phyloP scores from a whole-genome alignment of 345 rosid genomes.

The Bruguiera gymnorhiza region DNA sequence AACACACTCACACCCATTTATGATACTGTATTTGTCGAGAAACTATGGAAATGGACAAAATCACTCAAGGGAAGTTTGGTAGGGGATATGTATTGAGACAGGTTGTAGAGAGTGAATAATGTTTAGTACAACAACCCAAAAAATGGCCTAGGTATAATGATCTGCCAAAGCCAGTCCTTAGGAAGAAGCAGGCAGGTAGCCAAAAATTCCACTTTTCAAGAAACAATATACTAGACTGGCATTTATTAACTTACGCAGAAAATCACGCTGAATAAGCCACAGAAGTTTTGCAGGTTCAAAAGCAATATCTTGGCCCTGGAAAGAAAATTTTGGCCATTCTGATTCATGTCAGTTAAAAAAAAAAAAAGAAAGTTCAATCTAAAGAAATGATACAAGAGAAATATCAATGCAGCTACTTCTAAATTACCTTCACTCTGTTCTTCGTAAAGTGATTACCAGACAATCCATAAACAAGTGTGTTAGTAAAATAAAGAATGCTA shows the following conservation, averaged over 20 bases:
- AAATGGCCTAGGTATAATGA: background rate
- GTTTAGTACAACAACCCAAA: background rate
- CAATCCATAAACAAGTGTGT: conserved; percentile 40
- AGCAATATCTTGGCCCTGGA: conserved; percentile 93
- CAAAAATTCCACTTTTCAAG: conserved; percentile 1
- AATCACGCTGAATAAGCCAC: conserved; percentile 99
- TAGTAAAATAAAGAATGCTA: conserved; percentile 7
- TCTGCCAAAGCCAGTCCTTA: background rate
- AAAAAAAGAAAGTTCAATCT: background rate
- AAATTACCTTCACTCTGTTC: conserved; percentile 89
- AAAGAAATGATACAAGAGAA: conserved; percentile 18
- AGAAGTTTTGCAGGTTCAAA: conserved; percentile 94
- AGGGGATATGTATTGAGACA: background rate
- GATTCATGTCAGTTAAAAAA: conserved; percentile 12
- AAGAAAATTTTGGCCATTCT: conserved; percentile 21
- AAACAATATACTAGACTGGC: conserved; percentile 6
- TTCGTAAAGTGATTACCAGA: conserved; percentile 31
- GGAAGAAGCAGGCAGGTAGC: background rate
- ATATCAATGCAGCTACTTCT: conserved; percentile 12
- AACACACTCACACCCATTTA: background rate
- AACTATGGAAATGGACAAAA: background rate
- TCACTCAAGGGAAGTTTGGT: background rate
- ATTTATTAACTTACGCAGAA: conserved; percentile 69
- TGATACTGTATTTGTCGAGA: background rate
- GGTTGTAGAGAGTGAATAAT: background rate